A percentile compares a stretch with the other conserved stretches of the same genome.
Conservation (phyloP, 1,139 yeast species). For the Debaryomyces robertsiae region DNA sequence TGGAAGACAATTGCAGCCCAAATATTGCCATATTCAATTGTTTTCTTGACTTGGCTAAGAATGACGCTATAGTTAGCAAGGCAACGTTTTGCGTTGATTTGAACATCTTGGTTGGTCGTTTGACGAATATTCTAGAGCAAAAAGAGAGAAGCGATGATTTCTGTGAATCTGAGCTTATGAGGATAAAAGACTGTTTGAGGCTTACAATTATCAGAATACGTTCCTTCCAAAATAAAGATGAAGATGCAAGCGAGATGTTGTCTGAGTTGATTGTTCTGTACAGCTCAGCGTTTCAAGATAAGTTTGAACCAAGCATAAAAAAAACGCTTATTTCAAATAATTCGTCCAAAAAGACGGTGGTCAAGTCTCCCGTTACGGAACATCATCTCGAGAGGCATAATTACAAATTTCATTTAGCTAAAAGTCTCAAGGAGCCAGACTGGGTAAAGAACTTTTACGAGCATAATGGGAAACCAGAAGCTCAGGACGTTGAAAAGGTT, state of each 20-base stretch:
- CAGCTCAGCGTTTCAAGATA: constrained; percentile 4
- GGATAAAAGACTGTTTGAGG: constrained; percentile 5
- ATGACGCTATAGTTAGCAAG: constrained; percentile 1
- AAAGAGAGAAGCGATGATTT: not conserved
- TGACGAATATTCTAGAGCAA: not conserved
- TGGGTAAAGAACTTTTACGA: constrained; percentile 13
- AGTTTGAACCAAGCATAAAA: constrained; percentile 1
- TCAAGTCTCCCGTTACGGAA: constrained; percentile 6
- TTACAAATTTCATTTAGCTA: constrained; percentile 11
- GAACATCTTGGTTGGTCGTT: constrained; percentile 3
- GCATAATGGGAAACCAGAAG: constrained; percentile 1
- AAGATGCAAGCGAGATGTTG: constrained; percentile 1
- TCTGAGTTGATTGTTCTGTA: constrained; percentile 4
- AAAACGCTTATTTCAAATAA: not conserved
- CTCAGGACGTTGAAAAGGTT: not conserved
- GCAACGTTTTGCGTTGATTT: constrained; percentile 7
- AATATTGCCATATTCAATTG: constrained; percentile 7
- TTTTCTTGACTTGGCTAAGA: constrained; percentile 1
- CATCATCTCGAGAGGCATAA: constrained; percentile 8
- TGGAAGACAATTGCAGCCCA: constrained; percentile 7
- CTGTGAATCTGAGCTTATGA: not conserved
- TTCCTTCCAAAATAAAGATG: not conserved
- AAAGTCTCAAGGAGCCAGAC: constrained; percentile 12
- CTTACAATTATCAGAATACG: constrained; percentile 4
- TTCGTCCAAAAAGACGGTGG: constrained; percentile 11